Evolutionary conservation across 1,139 yeast genomes (phyloP), one percentile per base, ranked within the genome.

Genomic region (Meyerozyma athensensis): DNA sequence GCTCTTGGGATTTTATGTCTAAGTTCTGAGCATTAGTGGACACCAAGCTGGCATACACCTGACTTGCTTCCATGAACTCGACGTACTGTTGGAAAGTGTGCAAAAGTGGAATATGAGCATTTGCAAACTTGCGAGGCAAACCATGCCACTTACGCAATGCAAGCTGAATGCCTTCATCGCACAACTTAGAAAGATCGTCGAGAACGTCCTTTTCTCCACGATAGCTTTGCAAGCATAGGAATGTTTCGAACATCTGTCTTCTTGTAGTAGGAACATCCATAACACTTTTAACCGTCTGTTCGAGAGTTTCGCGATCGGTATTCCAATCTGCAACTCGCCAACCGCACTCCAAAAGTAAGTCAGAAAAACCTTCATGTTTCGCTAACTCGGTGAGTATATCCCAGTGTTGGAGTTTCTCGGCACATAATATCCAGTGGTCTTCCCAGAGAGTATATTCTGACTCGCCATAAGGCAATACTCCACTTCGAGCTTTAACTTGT

Each of bases 241-340:
- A 94, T 0, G 98, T 87, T 56, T 92, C 97, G 56, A 92, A 94
- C 36, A 90, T 81, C 61, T 90, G 97, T 46, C 98, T 77, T 49
- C 99, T 74, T 3, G 98, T 97, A 0, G 98, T 92, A 8, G 98
- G 98, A 21, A 89, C 97, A 61, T 94, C 99, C 96, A 92, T 89
- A 2, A 92, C 96, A 36, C 94, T 86, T 58, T 89, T 86, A 23
- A 92, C 95, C 0, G 96, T 85, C 56, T 87, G 96, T 54, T 90
- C 97, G 35, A 94, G 68, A 0, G 97, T 92, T 44, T 90, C 98
- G 47, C 94, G 75, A 51, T 94, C 98, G 14, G 95, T 82, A 43
- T 84, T 84, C 99, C 99, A 94, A 54, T 94, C 97, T 6, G 98
- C 97, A 35, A 92, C 96, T 56, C 98, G 74, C 99, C 99, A 94